phyloP scores from a whole-genome alignment of 129 eudicot genomes.

The Pulicaria dysenterica region DNA sequence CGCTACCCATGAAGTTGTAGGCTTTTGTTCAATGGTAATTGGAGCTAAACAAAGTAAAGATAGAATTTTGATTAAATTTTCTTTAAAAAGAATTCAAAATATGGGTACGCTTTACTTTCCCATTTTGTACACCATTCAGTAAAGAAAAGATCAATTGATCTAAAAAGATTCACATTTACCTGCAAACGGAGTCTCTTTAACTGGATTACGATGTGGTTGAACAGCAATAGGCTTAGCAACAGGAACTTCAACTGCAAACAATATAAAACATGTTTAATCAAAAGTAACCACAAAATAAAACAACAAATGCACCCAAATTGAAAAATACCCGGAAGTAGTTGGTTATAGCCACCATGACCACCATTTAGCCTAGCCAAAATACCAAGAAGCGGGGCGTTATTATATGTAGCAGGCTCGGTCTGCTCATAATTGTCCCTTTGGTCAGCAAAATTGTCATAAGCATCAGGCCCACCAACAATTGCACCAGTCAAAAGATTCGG shows the following conservation, averaged over 20 bases:
- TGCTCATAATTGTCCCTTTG: slow-evolving; percentile 90
- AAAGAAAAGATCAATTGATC: neutral
- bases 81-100: neutral
- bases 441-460: slow-evolving; percentile 91
- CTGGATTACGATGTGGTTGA: slow-evolving; percentile 42
- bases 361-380: slow-evolving; percentile 73
- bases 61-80: neutral
- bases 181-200: slow-evolving; percentile 42
- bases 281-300: neutral
- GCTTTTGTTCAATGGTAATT: slow-evolving; percentile 62
- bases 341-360: slow-evolving; percentile 84
- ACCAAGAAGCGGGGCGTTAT: slow-evolving; percentile 94
- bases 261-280: neutral
- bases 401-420: slow-evolving; percentile 95
- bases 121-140: neutral
- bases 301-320: neutral
- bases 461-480: slow-evolving; percentile 96
- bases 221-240: slow-evolving; percentile 48
- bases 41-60: slow-evolving; percentile 34
- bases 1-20: slow-evolving; percentile 67
- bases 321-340: slow-evolving; percentile 78
- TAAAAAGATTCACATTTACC: slow-evolving; percentile 39
- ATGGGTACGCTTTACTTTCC: slow-evolving; percentile 1
- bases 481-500: slow-evolving; percentile 86
- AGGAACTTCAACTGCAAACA: slow-evolving; percentile 61